Conservation (phyloP, 768 basidiomycete species). For the Cystobasidium onofrii region DNA sequence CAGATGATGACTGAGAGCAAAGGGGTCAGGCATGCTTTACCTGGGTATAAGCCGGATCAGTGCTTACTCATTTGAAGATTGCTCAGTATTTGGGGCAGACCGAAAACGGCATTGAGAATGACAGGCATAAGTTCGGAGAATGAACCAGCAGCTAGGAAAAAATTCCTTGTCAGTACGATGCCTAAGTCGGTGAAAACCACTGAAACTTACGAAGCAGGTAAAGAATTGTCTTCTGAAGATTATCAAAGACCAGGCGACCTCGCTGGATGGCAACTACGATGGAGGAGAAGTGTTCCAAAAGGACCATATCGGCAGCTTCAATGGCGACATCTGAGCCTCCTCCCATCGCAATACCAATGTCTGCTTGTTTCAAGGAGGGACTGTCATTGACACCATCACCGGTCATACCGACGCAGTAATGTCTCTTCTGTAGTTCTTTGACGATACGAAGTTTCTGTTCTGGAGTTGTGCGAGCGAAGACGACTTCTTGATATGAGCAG, state of each 20-base stretch:
- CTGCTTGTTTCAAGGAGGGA: constrained; percentile 29
- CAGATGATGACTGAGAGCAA: constrained; percentile 47
- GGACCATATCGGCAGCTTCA: constrained; percentile 25
- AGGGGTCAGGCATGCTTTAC: background rate
- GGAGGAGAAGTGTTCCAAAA: constrained; percentile 75
- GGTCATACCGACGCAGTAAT: constrained; percentile 45
- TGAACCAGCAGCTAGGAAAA: constrained; percentile 49
- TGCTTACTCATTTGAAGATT: constrained; percentile 50
- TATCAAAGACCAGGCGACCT: constrained; percentile 57
- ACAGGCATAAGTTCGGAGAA: constrained; percentile 61
- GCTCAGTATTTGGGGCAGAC: constrained; percentile 56
- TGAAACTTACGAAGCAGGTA: constrained; percentile 21
- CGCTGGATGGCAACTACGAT: constrained; percentile 58
- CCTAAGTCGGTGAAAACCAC: too few species aligned
- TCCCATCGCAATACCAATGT: constrained; percentile 39
- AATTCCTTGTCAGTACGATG: background rate
- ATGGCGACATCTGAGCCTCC: constrained; percentile 26
- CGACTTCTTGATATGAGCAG: constrained; percentile 45
- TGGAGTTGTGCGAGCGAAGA: constrained; percentile 56
- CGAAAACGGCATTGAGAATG: constrained; percentile 53
- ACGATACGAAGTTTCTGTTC: constrained; percentile 41
- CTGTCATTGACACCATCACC: constrained; percentile 41
- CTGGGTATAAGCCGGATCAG: background rate
- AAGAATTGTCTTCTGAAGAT: constrained; percentile 48
- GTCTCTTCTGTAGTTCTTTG: constrained; percentile 44